Percentiles rank a stretch among this genome's conserved stretches.
Conservation (phyloP, 2,329 filamentous ascomycete species). For the Nothopassalora personata region DNA sequence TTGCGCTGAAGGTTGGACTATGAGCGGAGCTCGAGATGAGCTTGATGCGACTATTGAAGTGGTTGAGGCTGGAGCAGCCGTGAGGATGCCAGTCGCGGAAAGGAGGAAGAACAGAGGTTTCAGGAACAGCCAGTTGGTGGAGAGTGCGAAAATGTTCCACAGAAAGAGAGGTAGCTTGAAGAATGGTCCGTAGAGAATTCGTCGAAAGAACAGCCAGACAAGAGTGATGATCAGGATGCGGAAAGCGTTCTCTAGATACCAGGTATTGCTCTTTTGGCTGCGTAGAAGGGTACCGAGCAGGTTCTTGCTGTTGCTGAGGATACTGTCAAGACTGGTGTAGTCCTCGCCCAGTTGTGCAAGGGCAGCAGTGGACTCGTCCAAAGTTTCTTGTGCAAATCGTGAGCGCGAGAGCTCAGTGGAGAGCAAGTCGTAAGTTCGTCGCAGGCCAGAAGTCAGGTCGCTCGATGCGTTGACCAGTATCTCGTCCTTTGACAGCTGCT, state of each 20-base stretch:
- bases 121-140: slow-evolving; percentile 25
- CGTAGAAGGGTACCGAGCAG: slow-evolving; percentile 73
- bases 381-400: slow-evolving; percentile 82
- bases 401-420: slow-evolving; percentile 77
- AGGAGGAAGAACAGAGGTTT: slow-evolving; percentile 45
- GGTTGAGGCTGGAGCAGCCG: slow-evolving; percentile 14
- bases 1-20: slow-evolving; percentile 43
- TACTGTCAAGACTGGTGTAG: slow-evolving; percentile 71
- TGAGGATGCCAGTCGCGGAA: slow-evolving; percentile 48
- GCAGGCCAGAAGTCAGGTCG: slow-evolving; percentile 78
- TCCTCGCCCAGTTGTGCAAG: slow-evolving; percentile 74
- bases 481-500: slow-evolving; percentile 63
- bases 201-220: slow-evolving; percentile 77
- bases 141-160: slow-evolving; percentile 18
- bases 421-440: slow-evolving; percentile 82
- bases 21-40: slow-evolving; percentile 34
- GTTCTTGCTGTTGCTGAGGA: slow-evolving; percentile 68
- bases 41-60: slow-evolving; percentile 15
- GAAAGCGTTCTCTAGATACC: slow-evolving; percentile 90
- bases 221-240: slow-evolving; percentile 75
- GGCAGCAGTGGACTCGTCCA: slow-evolving; percentile 76
- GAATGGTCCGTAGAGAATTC: slow-evolving; percentile 81
- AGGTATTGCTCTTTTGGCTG: slow-evolving; percentile 93
- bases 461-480: slow-evolving; percentile 67
- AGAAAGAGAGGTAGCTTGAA: slow-evolving; percentile 63